A percentile compares a stretch with the other conserved stretches of the same genome.
Evolutionary conservation across 2,329 filamentous ascomycete genomes (phyloP).

Genomic region (Stachybotrys elegans): DNA sequence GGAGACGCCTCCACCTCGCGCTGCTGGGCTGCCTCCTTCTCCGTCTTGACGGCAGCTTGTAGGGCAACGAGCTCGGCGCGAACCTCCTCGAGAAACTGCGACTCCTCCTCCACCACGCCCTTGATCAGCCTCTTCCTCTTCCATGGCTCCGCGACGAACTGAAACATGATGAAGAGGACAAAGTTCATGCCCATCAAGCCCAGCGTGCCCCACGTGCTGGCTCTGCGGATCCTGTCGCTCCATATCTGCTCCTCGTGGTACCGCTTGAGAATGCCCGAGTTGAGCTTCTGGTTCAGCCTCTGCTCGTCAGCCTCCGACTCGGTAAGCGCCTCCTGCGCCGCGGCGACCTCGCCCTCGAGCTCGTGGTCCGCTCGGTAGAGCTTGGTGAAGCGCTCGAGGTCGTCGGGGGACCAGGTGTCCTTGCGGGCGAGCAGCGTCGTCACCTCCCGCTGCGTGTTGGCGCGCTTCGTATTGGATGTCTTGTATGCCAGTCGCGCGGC

Average conservation of each 20-base stretch:
- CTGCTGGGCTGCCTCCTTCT: conserved; percentile 13
- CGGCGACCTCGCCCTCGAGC: conserved; percentile 78
- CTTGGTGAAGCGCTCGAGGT: conserved; percentile 90
- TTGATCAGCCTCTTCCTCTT: conserved; percentile 73
- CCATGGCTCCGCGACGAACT: conserved; percentile 93
- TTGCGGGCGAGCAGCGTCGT: conserved; percentile 91
- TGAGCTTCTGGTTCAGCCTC: conserved; percentile 68
- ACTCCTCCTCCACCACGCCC: conserved; percentile 76
- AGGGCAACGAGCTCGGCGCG: conserved; percentile 33
- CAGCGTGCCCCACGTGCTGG: conserved; percentile 98
- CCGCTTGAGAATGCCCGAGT: conserved; percentile 76
- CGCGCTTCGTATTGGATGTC: conserved; percentile 74
- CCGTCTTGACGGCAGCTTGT: conserved; percentile 22
- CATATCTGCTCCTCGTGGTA: conserved; percentile 99
- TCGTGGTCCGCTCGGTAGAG: conserved; percentile 90
- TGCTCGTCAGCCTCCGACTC: conserved; percentile 77
- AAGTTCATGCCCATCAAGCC: conserved; percentile 97
- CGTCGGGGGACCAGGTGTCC: conserved; percentile 79
- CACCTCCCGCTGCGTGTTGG: conserved; percentile 90
- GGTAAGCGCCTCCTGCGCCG: conserved; percentile 66
- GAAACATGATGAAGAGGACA: conserved; percentile 76
- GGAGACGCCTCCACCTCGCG: neutral
- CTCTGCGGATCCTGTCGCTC: conserved; percentile 94
- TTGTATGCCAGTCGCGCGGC: conserved; percentile 72
- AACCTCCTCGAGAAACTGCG: conserved; percentile 48